These are phyloP conservation scores for Mallotus japonicus DNA, from an alignment of 441 rosid genomes.

Conservation along the genomic window DNA sequence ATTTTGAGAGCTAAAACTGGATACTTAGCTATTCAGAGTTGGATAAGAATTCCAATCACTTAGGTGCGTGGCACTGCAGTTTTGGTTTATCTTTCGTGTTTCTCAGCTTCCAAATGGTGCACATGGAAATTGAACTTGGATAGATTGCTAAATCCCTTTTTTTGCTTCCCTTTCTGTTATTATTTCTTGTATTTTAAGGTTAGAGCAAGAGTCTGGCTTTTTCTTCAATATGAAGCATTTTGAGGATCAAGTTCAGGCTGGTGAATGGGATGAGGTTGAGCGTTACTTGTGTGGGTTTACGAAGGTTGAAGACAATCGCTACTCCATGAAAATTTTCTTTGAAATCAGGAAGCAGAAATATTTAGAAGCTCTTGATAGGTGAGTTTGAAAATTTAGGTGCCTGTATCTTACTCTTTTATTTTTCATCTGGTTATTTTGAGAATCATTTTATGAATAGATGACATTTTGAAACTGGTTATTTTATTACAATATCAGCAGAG, in stretches of 20 bases:
- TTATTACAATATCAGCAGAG: neutral
- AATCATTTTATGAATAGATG: neutral
- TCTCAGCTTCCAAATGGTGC: constrained; percentile 13
- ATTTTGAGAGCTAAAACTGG: neutral
- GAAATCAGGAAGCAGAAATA: constrained; percentile 91
- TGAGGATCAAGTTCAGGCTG: constrained; percentile 62
- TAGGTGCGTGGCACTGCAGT: neutral
- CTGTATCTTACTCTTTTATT: too few relatives aligned
- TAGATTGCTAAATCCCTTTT: constrained; percentile 1
- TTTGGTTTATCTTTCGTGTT: constrained; percentile 6
- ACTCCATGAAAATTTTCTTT: constrained; percentile 84
- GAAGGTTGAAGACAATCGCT: constrained; percentile 80
- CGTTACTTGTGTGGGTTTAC: constrained; percentile 83
- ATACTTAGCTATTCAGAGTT: neutral
- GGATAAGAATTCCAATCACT: neutral
- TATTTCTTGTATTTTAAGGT: constrained; percentile 4
- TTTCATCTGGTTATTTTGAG: constrained; percentile 5
- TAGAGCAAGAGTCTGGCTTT: constrained; percentile 81
- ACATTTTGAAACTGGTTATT: neutral
- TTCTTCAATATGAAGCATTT: constrained; percentile 87
- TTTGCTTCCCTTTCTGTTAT: constrained; percentile 1
- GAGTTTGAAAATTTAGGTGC: constrained; percentile 13
- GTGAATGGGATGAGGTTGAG: constrained; percentile 93
- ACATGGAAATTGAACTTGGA: constrained; percentile 2
- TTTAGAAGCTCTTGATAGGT: constrained; percentile 86